phyloP scores from a whole-genome alignment of 1,284 basidiomycete species.

The Fistulina hepatica region DNA sequence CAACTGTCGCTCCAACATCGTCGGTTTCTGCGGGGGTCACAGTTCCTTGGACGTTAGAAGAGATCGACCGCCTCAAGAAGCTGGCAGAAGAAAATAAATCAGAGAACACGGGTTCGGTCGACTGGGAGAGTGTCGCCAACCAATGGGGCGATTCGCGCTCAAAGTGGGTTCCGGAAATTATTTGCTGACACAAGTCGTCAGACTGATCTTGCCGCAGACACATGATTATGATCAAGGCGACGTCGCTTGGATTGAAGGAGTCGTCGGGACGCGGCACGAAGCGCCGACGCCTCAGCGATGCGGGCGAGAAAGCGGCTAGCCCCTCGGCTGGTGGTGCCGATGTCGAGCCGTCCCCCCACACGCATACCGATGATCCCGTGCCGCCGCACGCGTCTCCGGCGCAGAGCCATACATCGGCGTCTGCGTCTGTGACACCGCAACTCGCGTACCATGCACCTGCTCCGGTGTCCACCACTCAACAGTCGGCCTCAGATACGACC shows the following conservation, averaged over 20 bases:
- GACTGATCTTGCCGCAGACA: slow-evolving; percentile 33
- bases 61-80: slow-evolving; percentile 52
- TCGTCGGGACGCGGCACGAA: slow-evolving; percentile 54
- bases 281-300: slow-evolving; percentile 33
- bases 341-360: slow-evolving; percentile 7
- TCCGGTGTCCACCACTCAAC: no score
- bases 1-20: slow-evolving; percentile 12
- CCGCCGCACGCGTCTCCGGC: no score
- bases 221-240: slow-evolving; percentile 70
- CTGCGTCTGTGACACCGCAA: slow-evolving; percentile 10
- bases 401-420: slow-evolving; percentile 11
- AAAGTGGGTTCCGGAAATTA: slow-evolving; percentile 32
- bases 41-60: slow-evolving; percentile 62
- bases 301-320: slow-evolving; percentile 27
- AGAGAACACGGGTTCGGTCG: slow-evolving; percentile 43
- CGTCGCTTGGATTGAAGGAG: slow-evolving; percentile 60
- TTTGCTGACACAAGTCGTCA: no score
- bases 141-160: slow-evolving; percentile 64
- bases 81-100: slow-evolving; percentile 53
- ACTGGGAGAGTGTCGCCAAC: slow-evolving; percentile 65
- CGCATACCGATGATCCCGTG: no score
- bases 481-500: no score
- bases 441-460: no score
- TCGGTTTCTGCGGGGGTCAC: slow-evolving; percentile 26
- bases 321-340: slow-evolving; percentile 9